Base-by-base conservation (phyloP, 78 protist species). In the Carpediemonas membranifera region DNA sequence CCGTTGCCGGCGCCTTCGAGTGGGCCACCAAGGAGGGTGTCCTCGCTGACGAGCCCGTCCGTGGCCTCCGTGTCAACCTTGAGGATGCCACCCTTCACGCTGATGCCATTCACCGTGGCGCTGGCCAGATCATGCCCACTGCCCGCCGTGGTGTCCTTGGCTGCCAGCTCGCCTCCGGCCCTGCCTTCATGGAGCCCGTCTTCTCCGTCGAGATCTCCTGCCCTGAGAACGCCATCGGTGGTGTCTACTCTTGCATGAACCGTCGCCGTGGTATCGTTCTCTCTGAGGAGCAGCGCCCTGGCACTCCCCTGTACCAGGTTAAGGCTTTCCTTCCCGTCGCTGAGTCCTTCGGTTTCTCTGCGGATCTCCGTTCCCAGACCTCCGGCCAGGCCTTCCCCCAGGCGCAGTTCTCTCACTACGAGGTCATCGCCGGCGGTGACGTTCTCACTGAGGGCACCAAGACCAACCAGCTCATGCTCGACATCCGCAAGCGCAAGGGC, bases 341-440 rank as follows among this genome's bases (percentile, higher is more conserved):
- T 44, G 98, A 94, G 81, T 94, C 99, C 18, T 94, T 94, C 93
- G 97, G 98, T 43, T 88, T 96, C 92, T 83, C 92, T 28, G 85
- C 93, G 53, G 97, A 89, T 69, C 89, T 96, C 19, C 90, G 98
- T 56, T 58, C 93, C 24, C 63, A 81, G 79, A 96, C 99, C 47
- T 83, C 88, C 25, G 99, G 98, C 72, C 88, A 92, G 82, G 99
- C 98, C 55, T 96, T 94, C 96, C 98, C 96, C 36, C 99, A 96
- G 83, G 65, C 86, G 51, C 89, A 86, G 34, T 93, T 97, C 77
- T 92, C 87, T 77, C 98, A 93, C 88, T 94, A 97, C 95, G n/a
- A n/a, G n/a, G 54, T 27, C n/a, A 14, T 66, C 19, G 5, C 90
- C 50, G 31, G 28, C 24, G 88, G 85, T 39, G 74, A 80, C 47